phyloP scores from a whole-genome alignment of 2,329 filamentous ascomycete genomes.

The Calonectria honghensis region DNA sequence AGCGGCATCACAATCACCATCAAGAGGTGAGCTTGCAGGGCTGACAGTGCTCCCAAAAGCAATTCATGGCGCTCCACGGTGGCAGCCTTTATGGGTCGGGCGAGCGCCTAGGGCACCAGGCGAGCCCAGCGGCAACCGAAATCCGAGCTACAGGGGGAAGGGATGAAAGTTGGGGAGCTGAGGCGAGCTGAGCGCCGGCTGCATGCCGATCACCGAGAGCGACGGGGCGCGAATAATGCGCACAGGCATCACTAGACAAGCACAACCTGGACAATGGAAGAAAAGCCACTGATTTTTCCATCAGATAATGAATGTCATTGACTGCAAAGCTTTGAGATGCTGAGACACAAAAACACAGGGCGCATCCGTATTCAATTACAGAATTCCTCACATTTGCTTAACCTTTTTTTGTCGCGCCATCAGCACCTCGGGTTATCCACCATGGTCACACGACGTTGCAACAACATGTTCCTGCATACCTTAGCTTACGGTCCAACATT shows the following conservation, averaged over 20 bases:
- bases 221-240: background rate
- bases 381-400: background rate
- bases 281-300: background rate
- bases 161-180: conserved; percentile 23
- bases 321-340: background rate
- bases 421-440: background rate
- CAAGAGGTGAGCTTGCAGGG: conserved; percentile 17
- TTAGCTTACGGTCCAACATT: background rate
- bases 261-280: background rate
- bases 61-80: background rate
- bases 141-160: conserved; percentile 16
- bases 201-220: conserved; percentile 17
- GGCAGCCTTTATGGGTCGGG: conserved; percentile 8
- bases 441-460: conserved; percentile 14
- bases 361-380: background rate
- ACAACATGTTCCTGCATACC: background rate
- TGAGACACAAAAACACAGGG: background rate
- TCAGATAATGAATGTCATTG: background rate
- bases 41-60: background rate
- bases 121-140: conserved; percentile 16
- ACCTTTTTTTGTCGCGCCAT: background rate
- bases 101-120: conserved; percentile 14
- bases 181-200: conserved; percentile 3
- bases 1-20: background rate
- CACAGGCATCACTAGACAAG: conserved; percentile 1